A percentile compares a stretch with the other conserved stretches of the same genome.
These are phyloP conservation scores for Phoma sp. DNA, from an alignment of 2,329 filamentous ascomycete genomes.

Conservation along the genomic window DNA sequence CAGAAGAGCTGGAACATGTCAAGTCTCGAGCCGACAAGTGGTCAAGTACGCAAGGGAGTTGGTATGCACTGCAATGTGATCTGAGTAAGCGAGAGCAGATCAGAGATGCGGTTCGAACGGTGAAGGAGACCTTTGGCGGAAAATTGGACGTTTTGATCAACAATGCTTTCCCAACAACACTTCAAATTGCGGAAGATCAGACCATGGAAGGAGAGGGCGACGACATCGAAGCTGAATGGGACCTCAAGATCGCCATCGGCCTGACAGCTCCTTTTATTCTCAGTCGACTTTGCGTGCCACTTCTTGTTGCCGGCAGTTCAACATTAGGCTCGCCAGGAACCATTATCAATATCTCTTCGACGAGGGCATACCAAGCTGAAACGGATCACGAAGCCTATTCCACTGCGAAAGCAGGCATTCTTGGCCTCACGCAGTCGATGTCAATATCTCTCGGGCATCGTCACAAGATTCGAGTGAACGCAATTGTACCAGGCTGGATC, in stretches of 20 bases:
- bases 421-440: constrained; percentile 60
- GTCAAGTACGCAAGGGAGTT: constrained; percentile 24
- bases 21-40: constrained; percentile 38
- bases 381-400: constrained; percentile 60
- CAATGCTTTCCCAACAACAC: constrained; percentile 44
- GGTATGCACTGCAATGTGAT: constrained; percentile 45
- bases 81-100: constrained; percentile 51
- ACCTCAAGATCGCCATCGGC: constrained; percentile 42
- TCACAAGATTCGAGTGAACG: constrained; percentile 57
- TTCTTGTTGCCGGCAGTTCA: constrained; percentile 31
- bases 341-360: constrained; percentile 59
- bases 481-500: constrained; percentile 62
- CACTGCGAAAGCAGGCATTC: constrained; percentile 59
- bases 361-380: constrained; percentile 59
- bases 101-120: constrained; percentile 45
- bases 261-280: constrained; percentile 46
- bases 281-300: constrained; percentile 40
- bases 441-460: constrained; percentile 54
- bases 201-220: constrained; percentile 43
- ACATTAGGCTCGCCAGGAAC: constrained; percentile 36
- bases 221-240: constrained; percentile 44
- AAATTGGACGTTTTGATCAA: constrained; percentile 46
- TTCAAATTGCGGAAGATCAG: constrained; percentile 33
- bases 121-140: constrained; percentile 47
- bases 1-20: constrained; percentile 50